phyloP scores from a whole-genome alignment of 2,329 filamentous ascomycete species.

The Cercospora nicotianae region DNA sequence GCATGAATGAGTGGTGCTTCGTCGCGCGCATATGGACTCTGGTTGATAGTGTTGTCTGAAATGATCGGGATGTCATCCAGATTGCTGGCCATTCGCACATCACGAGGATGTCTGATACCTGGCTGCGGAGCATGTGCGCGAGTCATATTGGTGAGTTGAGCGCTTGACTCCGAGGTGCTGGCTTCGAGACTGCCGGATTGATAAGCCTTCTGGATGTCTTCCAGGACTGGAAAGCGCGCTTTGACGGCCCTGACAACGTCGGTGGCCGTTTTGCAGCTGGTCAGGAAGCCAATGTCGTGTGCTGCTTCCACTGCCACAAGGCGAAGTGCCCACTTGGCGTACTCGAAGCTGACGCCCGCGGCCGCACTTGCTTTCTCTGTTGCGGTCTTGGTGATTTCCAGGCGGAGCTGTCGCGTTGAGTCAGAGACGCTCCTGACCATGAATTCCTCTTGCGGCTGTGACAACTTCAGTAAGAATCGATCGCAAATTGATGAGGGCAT shows the following conservation, averaged over 20 bases:
- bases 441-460: constrained; percentile 9
- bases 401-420: neutral
- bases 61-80: constrained; percentile 13
- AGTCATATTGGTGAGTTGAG: neutral
- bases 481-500: neutral
- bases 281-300: constrained; percentile 20
- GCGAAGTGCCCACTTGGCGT: constrained; percentile 13
- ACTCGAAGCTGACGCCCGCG: constrained; percentile 16
- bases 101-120: constrained; percentile 4
- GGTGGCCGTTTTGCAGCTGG: constrained; percentile 14
- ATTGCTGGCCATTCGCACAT: constrained; percentile 3
- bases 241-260: constrained; percentile 15
- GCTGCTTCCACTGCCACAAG: constrained; percentile 14
- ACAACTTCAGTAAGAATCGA: neutral
- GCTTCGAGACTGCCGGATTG: constrained; percentile 5
- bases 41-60: neutral
- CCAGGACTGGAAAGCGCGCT: constrained; percentile 17
- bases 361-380: constrained; percentile 13
- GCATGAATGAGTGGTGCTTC: neutral
- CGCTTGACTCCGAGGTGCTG: neutral
- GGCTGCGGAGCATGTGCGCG: neutral
- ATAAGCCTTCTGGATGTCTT: constrained; percentile 23
- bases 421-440: neutral
- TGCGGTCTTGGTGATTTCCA: constrained; percentile 6
- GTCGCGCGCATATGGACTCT: neutral